Percentiles rank a stretch among this genome's conserved stretches.
Conservation (phyloP, 73 alveolate species). For the Paramecium biaurelia region DNA sequence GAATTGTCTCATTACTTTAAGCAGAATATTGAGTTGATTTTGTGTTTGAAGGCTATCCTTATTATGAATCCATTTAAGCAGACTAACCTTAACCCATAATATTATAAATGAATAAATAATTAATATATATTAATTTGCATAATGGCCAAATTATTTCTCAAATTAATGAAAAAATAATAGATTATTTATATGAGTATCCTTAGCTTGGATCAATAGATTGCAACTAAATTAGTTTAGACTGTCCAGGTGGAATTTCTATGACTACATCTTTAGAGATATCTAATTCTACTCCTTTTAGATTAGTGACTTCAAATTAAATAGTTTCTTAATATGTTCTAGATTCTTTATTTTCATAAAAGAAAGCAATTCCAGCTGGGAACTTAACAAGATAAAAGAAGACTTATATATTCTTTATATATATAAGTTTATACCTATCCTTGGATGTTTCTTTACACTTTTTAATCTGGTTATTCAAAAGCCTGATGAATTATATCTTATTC, state of each 20-base stretch:
- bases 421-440: neutral
- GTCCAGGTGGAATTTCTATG: neutral
- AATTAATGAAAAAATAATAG: neutral
- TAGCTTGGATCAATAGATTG: neutral
- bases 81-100: slow-evolving; percentile 21
- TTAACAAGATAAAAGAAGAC: neutral
- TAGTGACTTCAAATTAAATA: neutral
- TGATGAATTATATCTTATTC: neutral
- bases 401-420: neutral
- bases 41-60: neutral
- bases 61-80: neutral
- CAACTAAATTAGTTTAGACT: neutral
- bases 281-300: neutral
- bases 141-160: neutral
- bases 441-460: neutral
- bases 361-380: slow-evolving; percentile 26
- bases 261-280: neutral
- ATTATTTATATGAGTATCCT: neutral
- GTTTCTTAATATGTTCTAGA: neutral
- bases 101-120: neutral
- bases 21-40: neutral
- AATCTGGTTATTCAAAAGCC: neutral
- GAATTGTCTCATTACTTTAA: neutral
- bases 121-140: neutral
- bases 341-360: neutral